phyloP scores from a whole-genome alignment of 1,284 basidiomycete genomes.

The Heliocybe sulcata region DNA sequence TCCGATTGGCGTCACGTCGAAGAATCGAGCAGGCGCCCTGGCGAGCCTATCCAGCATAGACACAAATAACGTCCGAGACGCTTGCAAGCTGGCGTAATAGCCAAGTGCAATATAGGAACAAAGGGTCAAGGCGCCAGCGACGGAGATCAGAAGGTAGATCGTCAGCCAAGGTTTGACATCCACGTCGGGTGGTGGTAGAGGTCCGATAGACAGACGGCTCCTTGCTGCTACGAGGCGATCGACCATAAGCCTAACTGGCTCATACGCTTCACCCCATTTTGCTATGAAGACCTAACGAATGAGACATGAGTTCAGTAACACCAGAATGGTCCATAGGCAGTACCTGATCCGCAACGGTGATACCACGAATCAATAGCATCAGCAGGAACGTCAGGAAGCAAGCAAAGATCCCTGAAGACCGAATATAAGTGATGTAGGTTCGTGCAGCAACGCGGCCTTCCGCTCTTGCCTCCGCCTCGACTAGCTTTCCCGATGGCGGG shows the following conservation, averaged over 20 bases:
- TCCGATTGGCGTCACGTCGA: constrained; percentile 64
- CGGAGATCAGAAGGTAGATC: constrained; percentile 56
- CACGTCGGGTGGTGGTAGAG: constrained; percentile 46
- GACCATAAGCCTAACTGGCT: constrained; percentile 28
- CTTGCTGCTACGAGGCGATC: constrained; percentile 16
- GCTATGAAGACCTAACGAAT: constrained; percentile 48
- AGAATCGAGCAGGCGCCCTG: constrained; percentile 58
- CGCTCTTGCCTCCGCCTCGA: constrained; percentile 56
- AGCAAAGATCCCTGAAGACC: constrained; percentile 47
- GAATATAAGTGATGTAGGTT: constrained; percentile 57
- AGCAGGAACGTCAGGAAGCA: constrained; percentile 48
- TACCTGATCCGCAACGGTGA: constrained; percentile 55
- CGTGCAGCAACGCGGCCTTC: constrained; percentile 54
- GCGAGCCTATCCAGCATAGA: constrained; percentile 47
- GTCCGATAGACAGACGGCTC: constrained; percentile 31
- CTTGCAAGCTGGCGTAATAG: constrained; percentile 61
- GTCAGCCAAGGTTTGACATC: constrained; percentile 60
- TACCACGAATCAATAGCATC: constrained; percentile 46
- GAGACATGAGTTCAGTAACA: background rate
- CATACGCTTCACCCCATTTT: constrained; percentile 57
- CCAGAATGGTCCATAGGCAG: constrained; percentile 7
- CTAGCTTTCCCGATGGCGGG: constrained; percentile 39
- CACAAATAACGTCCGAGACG: constrained; percentile 51
- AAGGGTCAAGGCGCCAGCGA: constrained; percentile 44
- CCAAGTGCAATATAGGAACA: constrained; percentile 53